A percentile compares a stretch with the other conserved stretches of the same genome.
These are phyloP conservation scores for Spergularia bocconei DNA, from an alignment of 148 eudicot species.

Conservation along the genomic window DNA sequence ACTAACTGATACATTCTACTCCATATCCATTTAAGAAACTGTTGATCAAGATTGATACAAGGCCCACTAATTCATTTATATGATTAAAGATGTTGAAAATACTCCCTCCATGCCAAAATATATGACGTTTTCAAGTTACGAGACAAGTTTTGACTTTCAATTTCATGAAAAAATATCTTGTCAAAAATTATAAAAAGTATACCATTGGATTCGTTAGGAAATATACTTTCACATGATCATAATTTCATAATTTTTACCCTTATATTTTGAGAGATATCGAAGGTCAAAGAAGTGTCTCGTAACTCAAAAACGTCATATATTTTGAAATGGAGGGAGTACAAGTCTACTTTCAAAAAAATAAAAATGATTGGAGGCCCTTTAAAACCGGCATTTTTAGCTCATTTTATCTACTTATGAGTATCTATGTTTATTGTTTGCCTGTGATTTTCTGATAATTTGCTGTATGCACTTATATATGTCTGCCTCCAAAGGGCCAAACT, in stretches of 20 bases:
- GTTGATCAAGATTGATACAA: constrained; percentile 8
- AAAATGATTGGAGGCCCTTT: constrained; percentile 34
- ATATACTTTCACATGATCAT: too few relatives aligned
- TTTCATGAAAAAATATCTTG: too few relatives aligned
- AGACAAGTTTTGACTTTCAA: too few relatives aligned
- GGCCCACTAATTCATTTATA: constrained; percentile 8
- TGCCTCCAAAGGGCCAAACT: constrained; percentile 21
- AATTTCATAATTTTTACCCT: too few relatives aligned
- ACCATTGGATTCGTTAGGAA: too few relatives aligned
- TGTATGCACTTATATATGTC: constrained; percentile 29
- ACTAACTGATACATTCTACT: neutral
- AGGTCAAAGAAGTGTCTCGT: too few relatives aligned
- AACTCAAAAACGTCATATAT: too few relatives aligned
- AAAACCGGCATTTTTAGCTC: constrained; percentile 22
- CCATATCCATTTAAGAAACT: neutral
- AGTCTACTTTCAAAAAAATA: constrained; percentile 25
- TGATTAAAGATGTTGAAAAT: constrained; percentile 21
- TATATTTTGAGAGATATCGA: too few relatives aligned
- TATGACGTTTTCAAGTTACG: too few relatives aligned
- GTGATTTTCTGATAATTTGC: constrained; percentile 12
- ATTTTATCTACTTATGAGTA: constrained; percentile 28
- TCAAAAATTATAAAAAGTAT: too few relatives aligned
- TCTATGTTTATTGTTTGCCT: constrained; percentile 18
- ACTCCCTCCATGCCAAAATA: too few relatives aligned
- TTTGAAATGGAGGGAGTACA: too few relatives aligned